A percentile compares a stretch with the other conserved stretches of the same genome.
phyloP scores from a whole-genome alignment of 768 basidiomycete genomes.

The Suillus hirtellus region DNA sequence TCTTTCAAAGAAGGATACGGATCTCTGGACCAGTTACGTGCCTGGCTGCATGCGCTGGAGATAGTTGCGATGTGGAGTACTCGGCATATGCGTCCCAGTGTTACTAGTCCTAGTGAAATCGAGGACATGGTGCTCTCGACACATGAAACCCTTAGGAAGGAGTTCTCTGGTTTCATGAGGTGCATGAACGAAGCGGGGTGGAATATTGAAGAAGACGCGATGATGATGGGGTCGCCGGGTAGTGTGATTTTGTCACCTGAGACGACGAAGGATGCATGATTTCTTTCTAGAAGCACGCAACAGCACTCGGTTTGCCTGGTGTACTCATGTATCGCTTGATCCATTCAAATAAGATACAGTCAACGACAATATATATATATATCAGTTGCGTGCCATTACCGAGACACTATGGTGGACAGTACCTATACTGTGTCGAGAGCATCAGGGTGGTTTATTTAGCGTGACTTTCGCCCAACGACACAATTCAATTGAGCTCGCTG shows the following conservation, averaged over 20 bases:
- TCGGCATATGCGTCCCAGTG: background rate
- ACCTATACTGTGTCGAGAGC: too few species aligned
- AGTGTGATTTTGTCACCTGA: slow-evolving; percentile 20
- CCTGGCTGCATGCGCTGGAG: slow-evolving; percentile 44
- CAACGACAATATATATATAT: too few species aligned
- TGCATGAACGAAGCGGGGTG: slow-evolving; percentile 35
- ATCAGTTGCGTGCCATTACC: too few species aligned
- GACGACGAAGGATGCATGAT: background rate
- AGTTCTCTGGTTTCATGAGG: slow-evolving; percentile 21
- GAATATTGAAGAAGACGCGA: slow-evolving; percentile 35
- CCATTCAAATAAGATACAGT: background rate
- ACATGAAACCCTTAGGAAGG: slow-evolving; percentile 14
- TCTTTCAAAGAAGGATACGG: slow-evolving; percentile 53
- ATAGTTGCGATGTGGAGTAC: slow-evolving; percentile 14
- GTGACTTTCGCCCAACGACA: too few species aligned
- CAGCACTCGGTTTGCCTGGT: background rate
- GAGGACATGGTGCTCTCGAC: slow-evolving; percentile 17
- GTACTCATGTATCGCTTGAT: background rate
- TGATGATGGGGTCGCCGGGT: slow-evolving; percentile 31
- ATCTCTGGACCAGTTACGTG: slow-evolving; percentile 51
- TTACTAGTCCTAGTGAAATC: slow-evolving; percentile 3
- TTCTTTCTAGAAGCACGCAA: background rate
- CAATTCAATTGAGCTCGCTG: too few species aligned
- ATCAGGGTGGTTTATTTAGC: too few species aligned
- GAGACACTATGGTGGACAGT: too few species aligned